phyloP scores from a whole-genome alignment of 129 eudicot species.

The Lonicera japonica region DNA sequence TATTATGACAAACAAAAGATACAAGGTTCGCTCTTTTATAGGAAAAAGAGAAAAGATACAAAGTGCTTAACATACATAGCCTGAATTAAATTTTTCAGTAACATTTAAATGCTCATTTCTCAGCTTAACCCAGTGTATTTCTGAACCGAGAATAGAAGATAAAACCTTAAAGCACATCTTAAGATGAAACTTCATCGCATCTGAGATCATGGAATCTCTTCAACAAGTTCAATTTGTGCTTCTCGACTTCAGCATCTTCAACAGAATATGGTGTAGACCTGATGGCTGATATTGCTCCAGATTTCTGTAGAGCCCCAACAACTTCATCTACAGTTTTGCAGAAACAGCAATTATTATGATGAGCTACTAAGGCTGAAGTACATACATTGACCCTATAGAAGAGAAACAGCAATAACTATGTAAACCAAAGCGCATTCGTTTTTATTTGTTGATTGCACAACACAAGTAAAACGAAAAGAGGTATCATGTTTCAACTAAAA shows the following conservation, averaged over 20 bases:
- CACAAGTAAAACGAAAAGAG: background rate
- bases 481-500: background rate
- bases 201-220: conserved; percentile 51
- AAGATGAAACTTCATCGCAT: conserved; percentile 15
- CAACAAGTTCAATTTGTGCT: conserved; percentile 52
- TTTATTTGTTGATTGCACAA: background rate
- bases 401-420: no score
- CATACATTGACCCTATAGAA: no score
- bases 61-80: background rate
- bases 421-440: no score
- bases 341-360: background rate
- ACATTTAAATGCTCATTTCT: background rate
- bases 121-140: background rate
- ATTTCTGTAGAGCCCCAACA: conserved; percentile 53
- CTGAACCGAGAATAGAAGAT: background rate
- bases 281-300: conserved; percentile 71
- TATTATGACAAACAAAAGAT: background rate
- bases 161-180: conserved; percentile 1
- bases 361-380: background rate
- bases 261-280: conserved; percentile 46
- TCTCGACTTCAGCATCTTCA: conserved; percentile 55
- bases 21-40: no score
- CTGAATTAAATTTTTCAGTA: background rate
- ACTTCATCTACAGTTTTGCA: conserved; percentile 50
- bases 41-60: no score